Conservation (phyloP, 2,329 filamentous ascomycete species). For the Colletotrichum sp. region DNA sequence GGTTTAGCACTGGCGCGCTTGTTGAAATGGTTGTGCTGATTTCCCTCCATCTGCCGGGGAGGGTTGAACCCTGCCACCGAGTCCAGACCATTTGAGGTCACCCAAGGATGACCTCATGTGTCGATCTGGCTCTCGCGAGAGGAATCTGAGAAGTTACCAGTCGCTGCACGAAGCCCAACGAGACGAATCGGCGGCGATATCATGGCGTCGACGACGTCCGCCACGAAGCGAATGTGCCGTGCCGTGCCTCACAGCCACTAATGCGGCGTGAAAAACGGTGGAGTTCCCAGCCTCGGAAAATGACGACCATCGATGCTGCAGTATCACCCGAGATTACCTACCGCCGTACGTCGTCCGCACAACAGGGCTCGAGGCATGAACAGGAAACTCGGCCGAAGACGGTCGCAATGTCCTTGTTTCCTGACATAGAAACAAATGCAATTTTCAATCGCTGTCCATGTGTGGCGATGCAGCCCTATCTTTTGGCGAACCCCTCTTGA, state of each 20-base stretch:
- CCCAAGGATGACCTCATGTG: not conserved
- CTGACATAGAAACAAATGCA: not conserved
- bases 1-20: slow-evolving; percentile 1
- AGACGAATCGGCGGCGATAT: not conserved
- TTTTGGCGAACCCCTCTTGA: not conserved
- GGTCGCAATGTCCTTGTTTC: not conserved
- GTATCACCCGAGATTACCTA: slow-evolving; percentile 26
- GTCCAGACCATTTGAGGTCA: not conserved
- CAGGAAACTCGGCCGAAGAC: slow-evolving; percentile 4
- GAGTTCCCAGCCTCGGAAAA: not conserved
- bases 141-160: not conserved
- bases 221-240: not conserved
- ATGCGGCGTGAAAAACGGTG: not conserved
- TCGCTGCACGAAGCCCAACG: not conserved
- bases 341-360: slow-evolving; percentile 13
- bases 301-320: slow-evolving; percentile 12
- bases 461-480: slow-evolving; percentile 30
- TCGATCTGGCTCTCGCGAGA: not conserved
- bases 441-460: not conserved
- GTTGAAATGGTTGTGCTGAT: not conserved
- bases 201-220: not conserved
- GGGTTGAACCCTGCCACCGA: slow-evolving; percentile 3
- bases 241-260: not conserved
- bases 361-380: not conserved
- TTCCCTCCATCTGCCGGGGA: not conserved